A percentile compares a stretch with the other conserved stretches of the same genome.
Evolutionary conservation across 202 grass and related monocot species (phyloP).

Genomic region (Setaria viridis): DNA sequence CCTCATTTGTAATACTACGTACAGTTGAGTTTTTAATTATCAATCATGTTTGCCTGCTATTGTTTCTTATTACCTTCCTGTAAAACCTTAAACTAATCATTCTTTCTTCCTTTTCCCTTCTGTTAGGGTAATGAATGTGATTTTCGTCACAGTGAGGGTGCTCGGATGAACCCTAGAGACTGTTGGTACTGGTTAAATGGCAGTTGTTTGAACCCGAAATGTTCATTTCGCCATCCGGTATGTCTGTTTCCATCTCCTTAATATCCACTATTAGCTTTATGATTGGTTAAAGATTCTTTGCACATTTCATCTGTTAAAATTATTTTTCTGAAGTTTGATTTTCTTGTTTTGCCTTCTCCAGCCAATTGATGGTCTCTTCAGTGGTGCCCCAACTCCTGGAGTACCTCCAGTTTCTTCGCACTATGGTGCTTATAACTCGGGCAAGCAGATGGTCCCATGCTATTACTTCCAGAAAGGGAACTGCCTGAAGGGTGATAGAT

Average conservation of each 20-base stretch:
- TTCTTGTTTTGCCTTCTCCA: constrained; percentile 51
- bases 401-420: constrained; percentile 45
- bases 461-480: constrained; percentile 97
- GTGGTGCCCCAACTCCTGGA: constrained; percentile 56
- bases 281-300: not conserved
- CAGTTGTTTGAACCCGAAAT: constrained; percentile 86
- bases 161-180: constrained; percentile 88
- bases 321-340: constrained; percentile 37
- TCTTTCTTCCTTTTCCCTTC: constrained; percentile 21
- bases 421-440: constrained; percentile 51
- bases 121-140: constrained; percentile 91
- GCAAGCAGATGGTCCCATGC: constrained; percentile 80
- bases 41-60: not conserved
- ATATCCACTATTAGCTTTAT: not conserved
- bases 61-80: constrained; percentile 17
- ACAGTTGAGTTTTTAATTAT: not conserved
- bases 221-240: constrained; percentile 88
- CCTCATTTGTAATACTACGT: not conserved
- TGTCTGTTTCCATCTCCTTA: constrained; percentile 13
- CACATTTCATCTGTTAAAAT: constrained; percentile 25
- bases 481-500: constrained; percentile 94
- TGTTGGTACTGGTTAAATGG: constrained; percentile 95
- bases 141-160: constrained; percentile 84
- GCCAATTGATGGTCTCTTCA: constrained; percentile 79
- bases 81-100: constrained; percentile 17